phyloP scores from a whole-genome alignment of 129 eudicot genomes.

The Chrysanthemum lavandulifolium region DNA sequence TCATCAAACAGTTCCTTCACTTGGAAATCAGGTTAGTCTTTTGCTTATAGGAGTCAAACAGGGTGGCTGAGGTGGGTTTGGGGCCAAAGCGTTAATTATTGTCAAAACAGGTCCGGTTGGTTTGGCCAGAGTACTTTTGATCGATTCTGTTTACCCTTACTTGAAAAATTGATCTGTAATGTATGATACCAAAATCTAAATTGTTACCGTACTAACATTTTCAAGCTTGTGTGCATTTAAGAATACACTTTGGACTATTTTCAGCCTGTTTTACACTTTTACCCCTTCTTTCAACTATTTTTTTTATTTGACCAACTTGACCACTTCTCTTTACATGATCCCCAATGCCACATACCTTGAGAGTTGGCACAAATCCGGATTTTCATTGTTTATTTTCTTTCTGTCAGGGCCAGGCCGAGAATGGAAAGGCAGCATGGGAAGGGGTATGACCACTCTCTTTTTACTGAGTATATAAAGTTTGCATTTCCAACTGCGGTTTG shows the following conservation, averaged over 20 bases:
- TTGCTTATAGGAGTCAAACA: neutral
- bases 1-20: conserved; percentile 86
- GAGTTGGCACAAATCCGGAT: neutral
- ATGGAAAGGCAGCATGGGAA: conserved; percentile 71
- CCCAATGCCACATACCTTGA: neutral
- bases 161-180: no score
- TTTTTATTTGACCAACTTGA: no score
- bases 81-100: neutral
- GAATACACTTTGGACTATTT: no score
- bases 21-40: conserved; percentile 74
- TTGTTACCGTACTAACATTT: no score
- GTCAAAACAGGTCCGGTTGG: neutral
- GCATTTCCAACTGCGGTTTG: neutral
- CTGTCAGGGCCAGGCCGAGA: conserved; percentile 54
- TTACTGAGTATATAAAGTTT: neutral
- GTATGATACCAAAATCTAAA: no score
- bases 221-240: no score
- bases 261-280: no score
- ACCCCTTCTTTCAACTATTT: no score
- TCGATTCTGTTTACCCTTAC: no score
- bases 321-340: neutral
- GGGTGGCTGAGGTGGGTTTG: neutral
- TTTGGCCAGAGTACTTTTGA: no score
- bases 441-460: conserved; percentile 56
- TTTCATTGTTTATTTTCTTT: neutral